Conservation (phyloP, 139 green algal genomes). For the Chlorella sp. region DNA sequence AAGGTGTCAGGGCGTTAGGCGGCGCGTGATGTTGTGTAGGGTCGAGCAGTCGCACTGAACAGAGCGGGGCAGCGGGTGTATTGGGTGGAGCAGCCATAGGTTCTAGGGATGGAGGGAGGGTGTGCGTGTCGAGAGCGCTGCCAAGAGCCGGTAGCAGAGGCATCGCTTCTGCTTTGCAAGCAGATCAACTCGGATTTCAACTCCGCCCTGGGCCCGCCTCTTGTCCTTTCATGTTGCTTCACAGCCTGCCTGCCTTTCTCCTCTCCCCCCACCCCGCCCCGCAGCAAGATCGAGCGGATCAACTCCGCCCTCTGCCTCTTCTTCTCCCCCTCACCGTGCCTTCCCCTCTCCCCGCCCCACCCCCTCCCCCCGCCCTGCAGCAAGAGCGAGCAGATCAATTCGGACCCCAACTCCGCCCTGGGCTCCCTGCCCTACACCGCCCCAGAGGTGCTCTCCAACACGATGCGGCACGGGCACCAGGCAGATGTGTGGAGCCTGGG, state of each 20-base stretch:
- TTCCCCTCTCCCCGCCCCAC: not conserved
- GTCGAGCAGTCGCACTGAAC: too few relatives aligned
- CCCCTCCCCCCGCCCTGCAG: conserved; percentile 27
- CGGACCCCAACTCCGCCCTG: conserved; percentile 50
- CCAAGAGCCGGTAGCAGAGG: not conserved
- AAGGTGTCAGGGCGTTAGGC: too few relatives aligned
- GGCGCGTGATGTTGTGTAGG: too few relatives aligned
- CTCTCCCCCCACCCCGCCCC: not conserved
- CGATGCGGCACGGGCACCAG: conserved; percentile 28
- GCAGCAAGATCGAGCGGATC: conserved; percentile 38
- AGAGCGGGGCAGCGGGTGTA: too few relatives aligned
- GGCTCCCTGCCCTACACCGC: conserved; percentile 52
- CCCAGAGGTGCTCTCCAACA: conserved; percentile 50
- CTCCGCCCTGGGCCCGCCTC: too few relatives aligned
- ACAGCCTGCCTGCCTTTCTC: not conserved
- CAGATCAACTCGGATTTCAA: too few relatives aligned
- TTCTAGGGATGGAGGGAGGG: not conserved
- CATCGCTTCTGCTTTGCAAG: too few relatives aligned
- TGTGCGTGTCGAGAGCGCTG: not conserved
- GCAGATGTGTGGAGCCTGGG: conserved; percentile 55
- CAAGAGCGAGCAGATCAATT: conserved; percentile 55
- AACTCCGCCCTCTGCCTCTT: conserved; percentile 13
- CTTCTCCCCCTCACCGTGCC: conserved; percentile 24
- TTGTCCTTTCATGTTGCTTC: too few relatives aligned
- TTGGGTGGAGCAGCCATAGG: not conserved